Conservation (phyloP, 2,329 filamentous ascomycete species). For the Cladosporium cucumerinum region DNA sequence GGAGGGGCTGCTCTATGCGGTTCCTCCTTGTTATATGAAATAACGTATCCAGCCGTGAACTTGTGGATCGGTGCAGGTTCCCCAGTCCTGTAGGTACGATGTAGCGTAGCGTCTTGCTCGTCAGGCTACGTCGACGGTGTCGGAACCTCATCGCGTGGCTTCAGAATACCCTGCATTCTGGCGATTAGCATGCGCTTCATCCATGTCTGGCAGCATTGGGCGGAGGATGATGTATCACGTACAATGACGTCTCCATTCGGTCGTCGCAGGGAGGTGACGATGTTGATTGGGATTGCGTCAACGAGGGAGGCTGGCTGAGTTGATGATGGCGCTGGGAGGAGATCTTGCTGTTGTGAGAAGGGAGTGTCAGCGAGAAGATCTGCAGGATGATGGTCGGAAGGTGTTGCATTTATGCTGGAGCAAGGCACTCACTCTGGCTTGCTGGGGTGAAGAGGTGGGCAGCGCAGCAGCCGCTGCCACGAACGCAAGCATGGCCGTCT, state of each 20-base stretch:
- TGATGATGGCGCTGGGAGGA: neutral
- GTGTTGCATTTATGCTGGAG: neutral
- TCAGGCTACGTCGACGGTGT: neutral
- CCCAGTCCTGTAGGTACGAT: neutral
- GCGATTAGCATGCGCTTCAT: neutral
- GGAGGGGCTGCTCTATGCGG: neutral
- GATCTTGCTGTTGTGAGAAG: neutral
- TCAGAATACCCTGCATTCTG: neutral
- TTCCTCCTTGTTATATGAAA: neutral
- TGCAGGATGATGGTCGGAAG: too few relatives aligned
- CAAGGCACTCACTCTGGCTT: neutral
- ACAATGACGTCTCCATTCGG: constrained; percentile 11
- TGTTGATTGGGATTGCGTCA: neutral
- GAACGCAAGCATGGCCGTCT: neutral
- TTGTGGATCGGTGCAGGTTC: neutral
- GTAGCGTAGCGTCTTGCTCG: neutral
- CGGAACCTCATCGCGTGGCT: neutral
- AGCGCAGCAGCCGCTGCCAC: neutral
- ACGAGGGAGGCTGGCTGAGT: neutral
- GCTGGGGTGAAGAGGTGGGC: neutral
- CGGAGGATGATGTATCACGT: neutral
- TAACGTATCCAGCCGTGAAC: neutral
- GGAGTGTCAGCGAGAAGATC: neutral
- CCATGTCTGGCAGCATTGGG: neutral
- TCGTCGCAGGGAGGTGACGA: neutral